phyloP scores from a whole-genome alignment of 2,329 filamentous ascomycete species.

The Thelonectria rubi region DNA sequence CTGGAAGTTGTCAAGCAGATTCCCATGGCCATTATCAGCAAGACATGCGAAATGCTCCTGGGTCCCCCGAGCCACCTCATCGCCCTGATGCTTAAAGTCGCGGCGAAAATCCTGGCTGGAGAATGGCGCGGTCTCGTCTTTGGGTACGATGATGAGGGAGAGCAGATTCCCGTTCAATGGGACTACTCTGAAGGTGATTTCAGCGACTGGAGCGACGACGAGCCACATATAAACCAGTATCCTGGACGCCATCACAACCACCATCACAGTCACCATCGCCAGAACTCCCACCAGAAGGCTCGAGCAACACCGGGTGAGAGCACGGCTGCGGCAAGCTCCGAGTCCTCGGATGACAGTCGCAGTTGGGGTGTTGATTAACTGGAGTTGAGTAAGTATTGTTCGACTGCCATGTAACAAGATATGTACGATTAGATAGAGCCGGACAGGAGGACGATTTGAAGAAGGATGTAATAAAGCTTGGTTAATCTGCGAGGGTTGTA shows the following conservation, averaged over 20 bases:
- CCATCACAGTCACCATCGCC: constrained; percentile 22
- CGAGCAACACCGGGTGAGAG: constrained; percentile 12
- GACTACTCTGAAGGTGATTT: constrained; percentile 67
- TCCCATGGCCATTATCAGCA: constrained; percentile 71
- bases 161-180: constrained; percentile 67
- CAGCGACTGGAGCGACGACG: constrained; percentile 66
- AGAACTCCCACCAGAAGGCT: constrained; percentile 6
- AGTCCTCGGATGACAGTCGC: constrained; percentile 38
- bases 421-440: constrained; percentile 13
- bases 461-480: constrained; percentile 7
- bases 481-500: constrained; percentile 10
- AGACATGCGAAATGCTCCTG: constrained; percentile 79
- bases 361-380: constrained; percentile 40
- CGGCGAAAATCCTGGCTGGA: constrained; percentile 74
- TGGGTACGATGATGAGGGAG: constrained; percentile 62
- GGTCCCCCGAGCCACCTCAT: constrained; percentile 84
- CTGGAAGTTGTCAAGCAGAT: constrained; percentile 38
- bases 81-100: constrained; percentile 81
- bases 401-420: not conserved
- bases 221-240: constrained; percentile 41
- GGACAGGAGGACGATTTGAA: not conserved
- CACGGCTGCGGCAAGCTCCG: constrained; percentile 24
- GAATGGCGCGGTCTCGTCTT: constrained; percentile 70
- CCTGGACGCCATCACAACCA: constrained; percentile 15
- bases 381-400: not conserved